Percentiles rank a stretch among this genome's conserved stretches.
Evolutionary conservation across 371 early-diverging fungal species (phyloP).

Genomic region (Mucor piriformis): DNA sequence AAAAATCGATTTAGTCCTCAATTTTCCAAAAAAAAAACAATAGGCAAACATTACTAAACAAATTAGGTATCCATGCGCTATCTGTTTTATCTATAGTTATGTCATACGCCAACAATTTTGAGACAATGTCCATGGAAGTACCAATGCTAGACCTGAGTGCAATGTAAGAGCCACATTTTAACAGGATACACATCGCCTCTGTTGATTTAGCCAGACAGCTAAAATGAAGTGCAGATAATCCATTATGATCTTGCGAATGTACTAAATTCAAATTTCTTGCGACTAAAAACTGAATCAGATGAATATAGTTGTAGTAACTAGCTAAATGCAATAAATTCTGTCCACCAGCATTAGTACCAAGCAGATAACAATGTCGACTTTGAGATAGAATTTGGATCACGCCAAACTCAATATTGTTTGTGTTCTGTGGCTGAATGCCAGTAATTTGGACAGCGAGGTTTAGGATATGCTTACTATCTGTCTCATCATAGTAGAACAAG

Average conservation of each 20-base stretch:
- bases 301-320: slow-evolving; percentile 1
- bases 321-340: slow-evolving; percentile 30
- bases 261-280: background rate
- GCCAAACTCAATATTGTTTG: background rate
- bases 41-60: too few relatives aligned
- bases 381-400: slow-evolving; percentile 3
- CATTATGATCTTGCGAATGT: slow-evolving; percentile 23
- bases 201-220: slow-evolving; percentile 3
- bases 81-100: too few relatives aligned
- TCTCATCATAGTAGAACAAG: slow-evolving; percentile 51
- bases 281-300: slow-evolving; percentile 3
- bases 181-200: background rate
- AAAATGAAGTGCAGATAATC: slow-evolving; percentile 25
- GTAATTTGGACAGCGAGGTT: slow-evolving; percentile 68
- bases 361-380: background rate
- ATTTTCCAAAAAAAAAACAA: too few relatives aligned
- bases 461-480: slow-evolving; percentile 72
- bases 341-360: slow-evolving; percentile 8
- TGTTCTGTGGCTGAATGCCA: too few relatives aligned
- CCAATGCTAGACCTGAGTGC: slow-evolving; percentile 2
- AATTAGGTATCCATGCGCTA: too few relatives aligned
- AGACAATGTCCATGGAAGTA: slow-evolving; percentile 1
- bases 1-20: too few relatives aligned
- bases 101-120: background rate
- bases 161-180: slow-evolving; percentile 2